Evolutionary conservation across 2,329 filamentous ascomycete genomes (phyloP).

Genomic region (Zymoseptoria brevis): DNA sequence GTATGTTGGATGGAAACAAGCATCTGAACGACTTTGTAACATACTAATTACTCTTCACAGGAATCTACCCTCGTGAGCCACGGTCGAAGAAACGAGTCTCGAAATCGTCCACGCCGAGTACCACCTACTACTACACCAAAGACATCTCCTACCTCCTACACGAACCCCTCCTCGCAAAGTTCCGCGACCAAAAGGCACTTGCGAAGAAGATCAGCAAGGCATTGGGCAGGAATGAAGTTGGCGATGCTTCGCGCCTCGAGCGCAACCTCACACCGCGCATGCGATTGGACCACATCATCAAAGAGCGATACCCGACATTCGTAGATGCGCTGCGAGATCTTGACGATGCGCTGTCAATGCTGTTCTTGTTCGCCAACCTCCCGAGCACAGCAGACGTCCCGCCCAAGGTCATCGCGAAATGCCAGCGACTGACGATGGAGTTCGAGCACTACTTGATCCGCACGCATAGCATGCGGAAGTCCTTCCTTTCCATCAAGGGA

Average conservation of each 20-base stretch:
- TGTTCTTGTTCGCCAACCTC: conserved; percentile 95
- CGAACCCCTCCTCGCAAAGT: conserved; percentile 87
- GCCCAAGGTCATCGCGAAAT: conserved; percentile 89
- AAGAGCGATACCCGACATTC: conserved; percentile 96
- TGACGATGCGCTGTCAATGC: conserved; percentile 92
- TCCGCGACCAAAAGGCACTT: conserved; percentile 92
- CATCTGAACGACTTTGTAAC: not conserved
- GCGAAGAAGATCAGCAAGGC: conserved; percentile 96
- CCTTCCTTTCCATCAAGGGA: conserved; percentile 96
- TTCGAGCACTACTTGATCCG: conserved; percentile 97
- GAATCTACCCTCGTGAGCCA: conserved; percentile 95
- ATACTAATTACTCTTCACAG: conserved; percentile 25
- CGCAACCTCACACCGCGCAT: conserved; percentile 84
- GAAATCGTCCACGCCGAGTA: conserved; percentile 80
- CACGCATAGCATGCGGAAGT: conserved; percentile 85
- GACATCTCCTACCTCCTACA: conserved; percentile 98
- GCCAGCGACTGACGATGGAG: conserved; percentile 85
- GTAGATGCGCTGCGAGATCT: conserved; percentile 87
- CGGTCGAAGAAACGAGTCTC: conserved; percentile 94
- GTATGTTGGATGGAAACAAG: conserved; percentile 25
- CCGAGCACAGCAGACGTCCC: conserved; percentile 84
- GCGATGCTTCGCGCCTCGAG: conserved; percentile 81
- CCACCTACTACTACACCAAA: conserved; percentile 87
- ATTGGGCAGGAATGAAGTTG: conserved; percentile 81
- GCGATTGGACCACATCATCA: conserved; percentile 91